Evolutionary conservation across 2,329 filamentous ascomycete species (phyloP), one percentile per base, ranked within the genome.

Genomic region (Zymoseptoria ardabiliae): DNA sequence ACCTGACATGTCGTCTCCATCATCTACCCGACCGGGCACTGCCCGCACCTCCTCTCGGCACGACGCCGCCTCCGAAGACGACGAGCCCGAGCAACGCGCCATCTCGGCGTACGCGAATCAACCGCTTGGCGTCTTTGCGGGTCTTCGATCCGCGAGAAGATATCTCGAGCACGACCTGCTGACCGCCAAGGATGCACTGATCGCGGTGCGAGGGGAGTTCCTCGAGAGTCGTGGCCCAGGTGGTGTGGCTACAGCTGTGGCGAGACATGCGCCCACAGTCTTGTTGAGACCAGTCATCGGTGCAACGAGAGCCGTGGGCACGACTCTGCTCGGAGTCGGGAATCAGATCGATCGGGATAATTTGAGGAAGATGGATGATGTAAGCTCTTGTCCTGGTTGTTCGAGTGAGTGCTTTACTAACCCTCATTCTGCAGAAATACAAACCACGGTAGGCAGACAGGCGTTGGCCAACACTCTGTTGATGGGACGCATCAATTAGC

Each of bases 81-180:
- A 89, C 45, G 81, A 86, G 17, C 87, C 90, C 58, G 85, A 89
- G 63, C 83, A 81, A 61, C 91, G 90, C 66, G 88, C 89, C 63
- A 90, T 97, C 63, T 95, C 90, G 9, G 83, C 93, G 1, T 99
- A 99, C 70, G 94, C 95, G 0, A 90, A 97, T 67, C 94, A 97
- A 71, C 95, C 95, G 0, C 84, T 94, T 1, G 90, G 90, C 1
- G 89, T 99, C 2, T 81, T 93, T 3, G 90, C 95, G 67, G 94
- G 94, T 3, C 78, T 99, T 17, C 83, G 89, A 2, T 89, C 89
- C 11, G 94, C 91, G 3, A 93, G 92, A 68, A 80, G 86, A 25
- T 90, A 91, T 56, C 80, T 99, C 25, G 86, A 92, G 61, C 85
- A 91, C 35, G 95, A 99, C 73, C 79, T 99, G n/a, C 81, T 93